Evolutionary conservation across 78 protist species (phyloP), one percentile per base, ranked within the genome.

Genomic region (Cavenderia fasciculata): DNA sequence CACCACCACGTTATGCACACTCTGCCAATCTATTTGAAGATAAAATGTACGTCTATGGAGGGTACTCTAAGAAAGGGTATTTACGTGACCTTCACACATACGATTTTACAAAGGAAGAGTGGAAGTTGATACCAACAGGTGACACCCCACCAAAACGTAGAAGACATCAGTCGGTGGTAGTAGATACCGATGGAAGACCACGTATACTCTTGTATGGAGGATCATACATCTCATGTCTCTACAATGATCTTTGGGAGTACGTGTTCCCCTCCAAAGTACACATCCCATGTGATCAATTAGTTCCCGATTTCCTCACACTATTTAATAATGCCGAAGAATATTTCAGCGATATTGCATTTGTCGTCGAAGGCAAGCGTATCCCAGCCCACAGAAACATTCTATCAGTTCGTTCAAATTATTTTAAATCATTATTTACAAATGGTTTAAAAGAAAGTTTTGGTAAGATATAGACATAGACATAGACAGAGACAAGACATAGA

Each of bases 191-290:
- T 4, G 76, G 76, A 31, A 46, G 61, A 23, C n/a, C 66, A 21
- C 44, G 61, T 38, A 19, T 82, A 14, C 23, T 68, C 5, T 25
- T 82, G 16, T 82, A 69, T 49, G 90, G 90, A 31, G 90, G 90
- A 23, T 31, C 90, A n/a, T 68, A 82, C 47, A 52, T 51, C n/a
- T 82, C 90, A 38, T 82, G 90, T 31, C 23, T 46, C 21, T 82
- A 82, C 36, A 82, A 65, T 41, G 90, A 82, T 25, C 44, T 82
- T 16, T 82, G 78, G 76, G 90, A 82, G 54, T 82, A 62, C 47
- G n/a, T 43, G 2, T 82, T 82, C 47, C 90, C 90, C 34, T 66
- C 66, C 10, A 57, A 46, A 25, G 78, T 82, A 8, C 49, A 52
- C 44, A 68, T 82, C 33, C 90, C 90, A 25, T 36, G 43, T 0